Base-by-base conservation (phyloP, 345 rosid species). In the Eucalyptus marginata region DNA sequence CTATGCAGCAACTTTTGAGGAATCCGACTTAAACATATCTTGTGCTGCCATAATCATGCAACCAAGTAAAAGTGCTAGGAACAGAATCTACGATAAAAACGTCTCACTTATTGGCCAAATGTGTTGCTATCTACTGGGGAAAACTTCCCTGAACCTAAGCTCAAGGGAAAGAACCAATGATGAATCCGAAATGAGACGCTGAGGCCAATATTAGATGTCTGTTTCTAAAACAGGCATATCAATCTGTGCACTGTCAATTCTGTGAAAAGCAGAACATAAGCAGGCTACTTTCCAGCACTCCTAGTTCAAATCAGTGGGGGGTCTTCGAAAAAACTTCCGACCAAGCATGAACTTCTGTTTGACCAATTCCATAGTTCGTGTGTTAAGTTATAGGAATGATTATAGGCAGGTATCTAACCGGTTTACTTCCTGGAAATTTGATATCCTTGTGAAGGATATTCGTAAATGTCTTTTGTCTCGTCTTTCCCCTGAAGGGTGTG, bases 401-500 rank as follows among this genome's bases (percentile, higher is more conserved):
- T 36, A 22, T 76, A 40, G 47, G 84, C 84, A 76, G 84, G 43
- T 36, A 76, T 76, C 92, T 92, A 88, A 97, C 99, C 90, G 92
- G 94, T 90, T 92, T 94, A 71, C 95, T 94, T 87, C 93, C 89
- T 27, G 98, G 98, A 87, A 96, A 97, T 92, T 96, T 97, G 47
- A 97, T 93, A 87, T 95, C 98, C 88, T 96, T 97, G 88, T 95
- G 97, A 84, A 97, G 98, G 90, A 97, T 90, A 93, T 96, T 96
- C 88, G 97, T 91, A 90, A 97, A 97, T 86, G 99, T 96, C 94
- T 95, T 97, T 87, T 97, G 99, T 91, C 99, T 93, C 5, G 97
- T 96, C 93, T 96, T 97, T 56, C 99, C 99, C 90, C 99, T 94
- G 87, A 97, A 96, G 50, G 99, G 99, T 90, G 99, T 97, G 89